A percentile compares a stretch with the other conserved stretches of the same genome.
phyloP scores from a whole-genome alignment of 345 rosid species.

The Gossypium australe region DNA sequence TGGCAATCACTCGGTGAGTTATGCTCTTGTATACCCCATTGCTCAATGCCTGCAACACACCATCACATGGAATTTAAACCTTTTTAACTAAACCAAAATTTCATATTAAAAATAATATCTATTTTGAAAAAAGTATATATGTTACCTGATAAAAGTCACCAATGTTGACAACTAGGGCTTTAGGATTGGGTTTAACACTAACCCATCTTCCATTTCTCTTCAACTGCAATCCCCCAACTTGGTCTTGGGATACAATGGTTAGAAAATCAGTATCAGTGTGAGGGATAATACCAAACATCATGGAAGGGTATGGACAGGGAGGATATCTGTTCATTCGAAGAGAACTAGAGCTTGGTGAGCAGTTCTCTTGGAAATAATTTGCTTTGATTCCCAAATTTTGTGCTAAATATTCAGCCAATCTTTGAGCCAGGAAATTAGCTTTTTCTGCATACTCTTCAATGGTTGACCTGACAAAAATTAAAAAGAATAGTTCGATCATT shows the following conservation, averaged over 20 bases:
- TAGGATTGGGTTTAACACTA: conserved; percentile 48
- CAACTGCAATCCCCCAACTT: conserved; percentile 61
- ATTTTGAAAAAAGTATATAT: too few relatives aligned
- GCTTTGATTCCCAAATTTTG: conserved; percentile 34
- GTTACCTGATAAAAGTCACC: conserved; percentile 79
- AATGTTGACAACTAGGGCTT: conserved; percentile 52
- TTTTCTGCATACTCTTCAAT: conserved; percentile 31
- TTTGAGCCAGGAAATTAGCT: conserved; percentile 37
- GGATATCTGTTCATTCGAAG: conserved; percentile 74
- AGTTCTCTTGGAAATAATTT: conserved; percentile 42
- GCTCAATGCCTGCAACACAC: conserved; percentile 53
- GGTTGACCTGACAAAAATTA: conserved; percentile 29
- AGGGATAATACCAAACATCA: conserved; percentile 61
- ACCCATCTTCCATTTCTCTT: conserved; percentile 56
- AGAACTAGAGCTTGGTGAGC: conserved; percentile 31
- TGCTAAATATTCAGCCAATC: conserved; percentile 39
- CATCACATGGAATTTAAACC: neutral
- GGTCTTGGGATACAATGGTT: conserved; percentile 57
- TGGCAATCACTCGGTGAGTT: conserved; percentile 56
- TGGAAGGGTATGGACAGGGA: conserved; percentile 43
- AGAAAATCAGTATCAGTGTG: conserved; percentile 73
- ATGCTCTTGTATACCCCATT: conserved; percentile 64
- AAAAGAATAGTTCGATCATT: neutral
- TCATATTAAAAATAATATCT: too few relatives aligned
- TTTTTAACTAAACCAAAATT: too few relatives aligned